Conservation (phyloP, 2,329 filamentous ascomycete genomes). For the Cryphonectria carpinicola region DNA sequence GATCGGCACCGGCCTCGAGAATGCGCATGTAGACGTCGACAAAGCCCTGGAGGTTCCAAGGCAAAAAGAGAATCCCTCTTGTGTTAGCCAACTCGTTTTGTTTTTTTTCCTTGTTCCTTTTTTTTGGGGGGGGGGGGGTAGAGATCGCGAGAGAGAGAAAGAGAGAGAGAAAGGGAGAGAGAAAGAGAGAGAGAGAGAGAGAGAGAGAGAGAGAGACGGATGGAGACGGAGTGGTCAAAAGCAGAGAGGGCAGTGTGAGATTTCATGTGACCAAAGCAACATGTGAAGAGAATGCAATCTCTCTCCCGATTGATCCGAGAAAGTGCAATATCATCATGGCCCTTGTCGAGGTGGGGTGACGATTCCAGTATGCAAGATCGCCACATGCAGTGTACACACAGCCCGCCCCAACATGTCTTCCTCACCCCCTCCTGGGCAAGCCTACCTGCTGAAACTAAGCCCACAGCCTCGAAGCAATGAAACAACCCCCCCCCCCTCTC, state of each 20-base stretch:
- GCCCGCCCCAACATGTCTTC: not conserved
- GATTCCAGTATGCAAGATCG: not conserved
- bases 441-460: not conserved
- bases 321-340: not conserved
- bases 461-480: not conserved
- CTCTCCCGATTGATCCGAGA: not conserved
- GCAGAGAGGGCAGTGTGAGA: not conserved
- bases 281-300: not conserved
- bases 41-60: constrained; percentile 53
- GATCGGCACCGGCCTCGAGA: constrained; percentile 52
- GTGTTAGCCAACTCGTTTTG: not conserved
- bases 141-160: not conserved
- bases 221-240: not conserved
- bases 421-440: not conserved
- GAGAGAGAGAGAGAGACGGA: not conserved
- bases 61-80: not conserved
- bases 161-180: too few species aligned
- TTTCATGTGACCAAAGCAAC: not conserved
- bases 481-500: not conserved
- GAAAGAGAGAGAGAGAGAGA: not conserved
- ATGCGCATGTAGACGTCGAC: constrained; percentile 67
- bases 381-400: not conserved
- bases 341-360: not conserved
- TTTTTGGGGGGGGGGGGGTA: too few species aligned
- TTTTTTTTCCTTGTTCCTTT: not conserved